Conservation (phyloP, 306 rosid genomes). For the Citrullus colocynthis region DNA sequence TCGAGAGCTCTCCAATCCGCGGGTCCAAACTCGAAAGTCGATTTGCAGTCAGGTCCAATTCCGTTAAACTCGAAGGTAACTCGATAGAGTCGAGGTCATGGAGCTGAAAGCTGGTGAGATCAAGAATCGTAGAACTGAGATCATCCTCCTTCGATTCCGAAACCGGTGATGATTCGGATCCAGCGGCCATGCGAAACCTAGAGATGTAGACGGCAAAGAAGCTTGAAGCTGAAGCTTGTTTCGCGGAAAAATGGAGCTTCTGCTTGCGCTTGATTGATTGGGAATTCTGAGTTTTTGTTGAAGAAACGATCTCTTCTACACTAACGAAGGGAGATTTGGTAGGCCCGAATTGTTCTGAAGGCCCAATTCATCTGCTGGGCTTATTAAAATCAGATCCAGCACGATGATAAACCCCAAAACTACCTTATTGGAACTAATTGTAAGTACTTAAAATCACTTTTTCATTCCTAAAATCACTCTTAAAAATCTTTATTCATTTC, state of each 20-base stretch:
- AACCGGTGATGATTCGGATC: conserved; percentile 8
- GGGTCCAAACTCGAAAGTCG: conserved; percentile 63
- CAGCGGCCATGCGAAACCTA: conserved; percentile 20
- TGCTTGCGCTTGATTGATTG: conserved; percentile 12
- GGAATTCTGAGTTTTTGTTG: neutral
- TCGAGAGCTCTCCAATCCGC: conserved; percentile 52
- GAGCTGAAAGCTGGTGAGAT: conserved; percentile 72
- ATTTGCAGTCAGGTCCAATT: conserved; percentile 83
- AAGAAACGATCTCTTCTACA: neutral
- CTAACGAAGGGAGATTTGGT: neutral
- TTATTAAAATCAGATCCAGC: neutral
- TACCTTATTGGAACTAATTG: no score
- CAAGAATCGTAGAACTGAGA: conserved; percentile 51
- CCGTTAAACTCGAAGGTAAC: conserved; percentile 49
- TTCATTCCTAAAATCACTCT: no score
- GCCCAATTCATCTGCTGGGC: neutral
- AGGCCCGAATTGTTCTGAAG: neutral
- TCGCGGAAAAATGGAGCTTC: neutral
- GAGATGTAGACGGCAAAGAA: neutral
- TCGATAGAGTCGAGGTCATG: conserved; percentile 75
- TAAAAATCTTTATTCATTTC: no score
- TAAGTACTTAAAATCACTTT: no score
- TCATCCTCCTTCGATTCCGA: conserved; percentile 21
- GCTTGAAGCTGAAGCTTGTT: neutral
- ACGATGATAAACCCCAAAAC: neutral